Conservation (phyloP, 306 rosid genomes). For the Trichosanthes truncata region DNA sequence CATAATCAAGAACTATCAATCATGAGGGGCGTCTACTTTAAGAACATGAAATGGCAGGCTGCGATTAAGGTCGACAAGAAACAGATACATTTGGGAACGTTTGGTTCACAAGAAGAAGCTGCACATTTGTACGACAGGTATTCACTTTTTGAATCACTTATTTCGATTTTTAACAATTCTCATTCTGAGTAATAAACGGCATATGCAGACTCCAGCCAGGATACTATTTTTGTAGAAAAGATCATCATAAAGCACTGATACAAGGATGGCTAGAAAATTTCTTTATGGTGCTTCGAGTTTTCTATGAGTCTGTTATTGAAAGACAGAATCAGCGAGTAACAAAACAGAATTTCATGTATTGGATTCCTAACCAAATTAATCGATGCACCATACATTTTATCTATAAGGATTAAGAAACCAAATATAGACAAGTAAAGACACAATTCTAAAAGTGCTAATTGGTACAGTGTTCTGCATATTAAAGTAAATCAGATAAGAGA, state of each 20-base stretch:
- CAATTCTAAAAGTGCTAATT: not conserved
- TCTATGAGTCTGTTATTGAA: not conserved
- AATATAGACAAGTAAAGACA: not conserved
- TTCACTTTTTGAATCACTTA: not conserved
- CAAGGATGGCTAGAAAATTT: not conserved
- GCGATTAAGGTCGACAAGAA: conserved; percentile 96
- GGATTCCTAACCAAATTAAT: not conserved
- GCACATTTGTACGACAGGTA: conserved; percentile 88
- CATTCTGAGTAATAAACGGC: not conserved
- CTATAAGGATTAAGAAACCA: not conserved
- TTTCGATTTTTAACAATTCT: not conserved
- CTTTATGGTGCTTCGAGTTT: not conserved
- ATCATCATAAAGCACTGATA: not conserved
- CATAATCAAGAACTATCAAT: conserved; percentile 66
- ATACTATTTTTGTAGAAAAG: not conserved
- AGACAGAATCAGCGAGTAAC: not conserved
- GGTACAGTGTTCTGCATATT: not conserved
- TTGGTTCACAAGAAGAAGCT: conserved; percentile 92
- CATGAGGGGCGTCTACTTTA: conserved; percentile 92
- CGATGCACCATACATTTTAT: not conserved
- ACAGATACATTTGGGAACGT: conserved; percentile 93
- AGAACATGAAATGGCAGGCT: conserved; percentile 97
- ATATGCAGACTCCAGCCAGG: not conserved
- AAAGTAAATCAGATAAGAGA: not conserved
- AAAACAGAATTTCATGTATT: not conserved